Conservation (phyloP, 306 rosid genomes). For the Rosa multiflora region DNA sequence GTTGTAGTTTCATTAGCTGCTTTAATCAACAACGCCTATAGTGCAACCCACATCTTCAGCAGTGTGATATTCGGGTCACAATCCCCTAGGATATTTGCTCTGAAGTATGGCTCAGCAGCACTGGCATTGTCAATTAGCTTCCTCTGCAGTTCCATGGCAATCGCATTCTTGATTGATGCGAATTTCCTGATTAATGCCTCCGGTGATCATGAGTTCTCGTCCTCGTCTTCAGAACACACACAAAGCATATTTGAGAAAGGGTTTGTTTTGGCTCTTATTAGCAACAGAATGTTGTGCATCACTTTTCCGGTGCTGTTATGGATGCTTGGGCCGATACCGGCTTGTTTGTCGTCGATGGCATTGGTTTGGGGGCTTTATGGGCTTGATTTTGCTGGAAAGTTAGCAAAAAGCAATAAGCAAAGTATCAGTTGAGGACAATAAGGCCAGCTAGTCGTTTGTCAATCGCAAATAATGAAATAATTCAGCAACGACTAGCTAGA, state of each 20-base stretch:
- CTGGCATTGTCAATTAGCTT: slow-evolving; percentile 56
- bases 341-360: slow-evolving; percentile 49
- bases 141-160: slow-evolving; percentile 67
- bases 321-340: slow-evolving; percentile 66
- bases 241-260: slow-evolving; percentile 58
- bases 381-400: slow-evolving; percentile 54
- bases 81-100: slow-evolving; percentile 33
- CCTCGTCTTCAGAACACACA: slow-evolving; percentile 23
- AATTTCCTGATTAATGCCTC: slow-evolving; percentile 48
- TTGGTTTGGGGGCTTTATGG: slow-evolving; percentile 53
- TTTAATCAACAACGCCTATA: slow-evolving; percentile 50
- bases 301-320: slow-evolving; percentile 63
- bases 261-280: slow-evolving; percentile 54
- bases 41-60: slow-evolving; percentile 38
- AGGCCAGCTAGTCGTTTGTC: neutral
- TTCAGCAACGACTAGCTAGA: neutral
- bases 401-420: slow-evolving; percentile 24
- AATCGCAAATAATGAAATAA: neutral
- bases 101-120: slow-evolving; percentile 65
- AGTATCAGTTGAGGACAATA: neutral
- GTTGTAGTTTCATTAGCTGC: slow-evolving; percentile 50
- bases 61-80: slow-evolving; percentile 44
- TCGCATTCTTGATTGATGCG: slow-evolving; percentile 61
- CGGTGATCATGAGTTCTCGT: slow-evolving; percentile 12
- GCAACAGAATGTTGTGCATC: slow-evolving; percentile 56